Evolutionary conservation across 495 filamentous ascomycete species (phyloP).

Genomic region (Hypoxylon subgilvum): DNA sequence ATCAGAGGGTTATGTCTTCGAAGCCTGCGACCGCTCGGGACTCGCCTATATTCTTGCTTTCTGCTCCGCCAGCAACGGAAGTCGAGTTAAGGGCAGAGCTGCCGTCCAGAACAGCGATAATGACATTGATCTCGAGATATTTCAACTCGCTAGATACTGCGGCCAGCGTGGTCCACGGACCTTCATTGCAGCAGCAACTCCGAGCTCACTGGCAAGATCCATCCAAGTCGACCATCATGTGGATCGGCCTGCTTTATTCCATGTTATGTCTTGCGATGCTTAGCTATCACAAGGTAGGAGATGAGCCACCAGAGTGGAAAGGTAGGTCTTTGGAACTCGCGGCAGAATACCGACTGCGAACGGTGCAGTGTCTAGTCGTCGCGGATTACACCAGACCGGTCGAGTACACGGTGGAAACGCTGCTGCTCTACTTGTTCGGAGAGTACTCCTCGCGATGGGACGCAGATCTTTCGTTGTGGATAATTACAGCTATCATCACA

Average conservation of each 20-base stretch:
- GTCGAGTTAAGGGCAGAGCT: conserved; percentile 79
- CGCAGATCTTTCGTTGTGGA: conserved; percentile 80
- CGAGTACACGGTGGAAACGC: conserved; percentile 84
- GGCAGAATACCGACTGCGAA: conserved; percentile 75
- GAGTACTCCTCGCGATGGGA: conserved; percentile 81
- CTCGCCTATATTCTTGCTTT: conserved; percentile 76
- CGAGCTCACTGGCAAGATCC: conserved; percentile 89
- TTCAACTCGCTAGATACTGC: conserved; percentile 63
- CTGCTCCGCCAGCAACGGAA: conserved; percentile 69
- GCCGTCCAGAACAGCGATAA: conserved; percentile 78
- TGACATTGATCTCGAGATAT: conserved; percentile 78
- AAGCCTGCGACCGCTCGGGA: conserved; percentile 63
- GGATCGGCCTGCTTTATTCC: conserved; percentile 87
- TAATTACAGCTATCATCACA: conserved; percentile 79
- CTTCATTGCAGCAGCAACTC: conserved; percentile 85
- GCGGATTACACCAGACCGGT: conserved; percentile 90
- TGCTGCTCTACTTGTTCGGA: conserved; percentile 83
- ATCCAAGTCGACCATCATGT: conserved; percentile 76
- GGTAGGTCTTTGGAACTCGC: conserved; percentile 77
- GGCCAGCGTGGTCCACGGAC: conserved; percentile 80
- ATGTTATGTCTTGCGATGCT: conserved; percentile 90
- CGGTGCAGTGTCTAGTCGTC: conserved; percentile 84
- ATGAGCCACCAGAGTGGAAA: conserved; percentile 86
- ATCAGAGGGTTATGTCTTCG: conserved; percentile 68
- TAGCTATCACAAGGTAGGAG: conserved; percentile 86